Percentiles rank a stretch among this genome's conserved stretches.
phyloP scores from a whole-genome alignment of 176 grass and related monocot species.

The Oryza officinalis region DNA sequence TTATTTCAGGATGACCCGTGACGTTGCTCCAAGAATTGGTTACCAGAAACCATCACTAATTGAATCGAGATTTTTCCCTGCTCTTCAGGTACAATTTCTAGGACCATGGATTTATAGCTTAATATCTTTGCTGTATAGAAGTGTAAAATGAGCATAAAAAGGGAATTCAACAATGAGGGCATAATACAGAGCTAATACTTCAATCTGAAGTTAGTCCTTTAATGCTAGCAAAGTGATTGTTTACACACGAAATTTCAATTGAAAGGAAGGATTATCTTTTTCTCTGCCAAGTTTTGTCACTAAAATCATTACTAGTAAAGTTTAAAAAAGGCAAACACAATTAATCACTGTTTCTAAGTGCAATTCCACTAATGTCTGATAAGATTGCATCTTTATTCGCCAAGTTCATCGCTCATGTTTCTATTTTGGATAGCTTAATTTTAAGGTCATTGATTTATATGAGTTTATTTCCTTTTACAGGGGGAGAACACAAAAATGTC shows the following conservation, averaged over 20 bases:
- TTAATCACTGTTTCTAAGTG: not conserved
- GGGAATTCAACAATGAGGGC: not conserved
- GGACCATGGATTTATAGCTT: slow-evolving; percentile 17
- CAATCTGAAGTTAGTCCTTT: slow-evolving; percentile 3
- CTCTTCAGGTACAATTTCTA: slow-evolving; percentile 78
- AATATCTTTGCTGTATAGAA: not conserved
- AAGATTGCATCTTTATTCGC: not conserved
- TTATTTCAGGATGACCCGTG: slow-evolving; percentile 99
- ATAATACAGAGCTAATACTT: not conserved
- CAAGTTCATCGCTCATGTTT: not conserved
- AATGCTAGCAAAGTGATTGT: slow-evolving; percentile 3
- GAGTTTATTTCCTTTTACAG: slow-evolving; percentile 38
- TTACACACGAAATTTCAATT: slow-evolving; percentile 3
- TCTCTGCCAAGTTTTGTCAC: not conserved
- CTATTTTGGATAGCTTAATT: not conserved
- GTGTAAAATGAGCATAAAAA: not conserved
- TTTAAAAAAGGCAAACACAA: not conserved
- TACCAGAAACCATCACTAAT: slow-evolving; percentile 93
- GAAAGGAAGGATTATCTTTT: not conserved
- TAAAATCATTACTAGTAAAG: not conserved
- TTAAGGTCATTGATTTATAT: not conserved
- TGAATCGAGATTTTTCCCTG: slow-evolving; percentile 96
- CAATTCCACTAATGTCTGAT: not conserved
- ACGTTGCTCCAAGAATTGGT: slow-evolving; percentile 96
- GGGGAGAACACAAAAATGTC: slow-evolving; percentile 99